Conservation (phyloP, 306 rosid genomes). For the Cucumis cinereus region DNA sequence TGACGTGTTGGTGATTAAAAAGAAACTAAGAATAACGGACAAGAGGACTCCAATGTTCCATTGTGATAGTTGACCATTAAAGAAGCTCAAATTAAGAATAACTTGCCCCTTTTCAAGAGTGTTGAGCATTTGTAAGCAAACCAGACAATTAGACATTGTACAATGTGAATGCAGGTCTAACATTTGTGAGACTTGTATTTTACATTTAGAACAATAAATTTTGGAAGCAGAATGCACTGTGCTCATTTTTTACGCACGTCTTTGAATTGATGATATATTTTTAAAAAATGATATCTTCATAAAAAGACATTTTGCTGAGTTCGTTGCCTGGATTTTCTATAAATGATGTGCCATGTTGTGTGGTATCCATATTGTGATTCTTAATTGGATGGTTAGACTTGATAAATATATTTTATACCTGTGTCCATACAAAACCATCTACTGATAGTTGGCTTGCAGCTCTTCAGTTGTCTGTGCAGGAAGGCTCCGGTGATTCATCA, state of each 20-base stretch:
- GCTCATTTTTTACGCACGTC: not conserved
- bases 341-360: not conserved
- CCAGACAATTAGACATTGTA: not conserved
- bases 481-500: constrained; percentile 42
- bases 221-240: not conserved
- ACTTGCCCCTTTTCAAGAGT: not conserved
- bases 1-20: not conserved
- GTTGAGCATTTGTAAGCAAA: not conserved
- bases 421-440: not conserved
- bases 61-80: not conserved
- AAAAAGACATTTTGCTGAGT: no score
- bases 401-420: not conserved
- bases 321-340: not conserved
- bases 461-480: constrained; percentile 78
- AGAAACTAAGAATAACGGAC: not conserved
- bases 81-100: not conserved
- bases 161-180: not conserved
- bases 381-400: not conserved
- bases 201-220: not conserved
- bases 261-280: not conserved
- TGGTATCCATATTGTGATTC: not conserved
- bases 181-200: not conserved
- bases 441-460: constrained; percentile 34
- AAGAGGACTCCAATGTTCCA: not conserved
- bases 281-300: not conserved